Evolutionary conservation across 202 grass and related monocot genomes (phyloP).

Genomic region (Setaria italica): DNA sequence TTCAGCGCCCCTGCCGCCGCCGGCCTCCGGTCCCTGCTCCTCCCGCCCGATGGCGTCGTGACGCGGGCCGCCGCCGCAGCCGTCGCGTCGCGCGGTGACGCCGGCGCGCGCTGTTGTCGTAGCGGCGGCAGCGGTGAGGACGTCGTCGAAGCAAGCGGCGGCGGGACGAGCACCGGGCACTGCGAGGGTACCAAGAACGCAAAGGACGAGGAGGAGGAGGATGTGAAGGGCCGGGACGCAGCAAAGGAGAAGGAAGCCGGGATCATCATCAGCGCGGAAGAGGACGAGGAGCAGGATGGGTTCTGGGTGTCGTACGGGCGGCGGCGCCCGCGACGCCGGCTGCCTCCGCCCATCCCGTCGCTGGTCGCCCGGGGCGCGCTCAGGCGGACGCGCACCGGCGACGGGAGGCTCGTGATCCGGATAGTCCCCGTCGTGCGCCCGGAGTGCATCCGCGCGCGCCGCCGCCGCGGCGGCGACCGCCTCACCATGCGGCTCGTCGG

Average conservation of each 20-base stretch:
- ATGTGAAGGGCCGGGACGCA: background rate
- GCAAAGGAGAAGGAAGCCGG: background rate
- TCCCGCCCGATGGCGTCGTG: slow-evolving; percentile 6
- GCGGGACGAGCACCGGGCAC: background rate
- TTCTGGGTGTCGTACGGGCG: slow-evolving; percentile 56
- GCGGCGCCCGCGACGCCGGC: background rate
- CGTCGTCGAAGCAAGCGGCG: background rate
- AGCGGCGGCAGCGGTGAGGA: background rate
- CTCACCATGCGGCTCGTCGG: slow-evolving; percentile 50
- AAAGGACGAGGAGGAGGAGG: background rate
- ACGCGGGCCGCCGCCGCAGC: slow-evolving; percentile 29
- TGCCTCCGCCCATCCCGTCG: slow-evolving; percentile 53
- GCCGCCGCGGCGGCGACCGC: slow-evolving; percentile 29
- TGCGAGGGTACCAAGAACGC: background rate
- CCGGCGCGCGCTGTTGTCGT: background rate
- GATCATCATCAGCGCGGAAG: too few relatives aligned
- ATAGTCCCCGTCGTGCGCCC: slow-evolving; percentile 39
- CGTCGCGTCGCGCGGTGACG: background rate
- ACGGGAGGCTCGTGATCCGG: slow-evolving; percentile 57
- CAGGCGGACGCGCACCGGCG: slow-evolving; percentile 36
- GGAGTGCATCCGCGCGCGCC: slow-evolving; percentile 39
- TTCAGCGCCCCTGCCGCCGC: slow-evolving; percentile 13
- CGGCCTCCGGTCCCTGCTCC: slow-evolving; percentile 53
- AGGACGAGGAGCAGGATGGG: background rate
- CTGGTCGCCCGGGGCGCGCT: slow-evolving; percentile 41